Evolutionary conservation across 148 eudicot species (phyloP).

Genomic region (Chenopodium album): DNA sequence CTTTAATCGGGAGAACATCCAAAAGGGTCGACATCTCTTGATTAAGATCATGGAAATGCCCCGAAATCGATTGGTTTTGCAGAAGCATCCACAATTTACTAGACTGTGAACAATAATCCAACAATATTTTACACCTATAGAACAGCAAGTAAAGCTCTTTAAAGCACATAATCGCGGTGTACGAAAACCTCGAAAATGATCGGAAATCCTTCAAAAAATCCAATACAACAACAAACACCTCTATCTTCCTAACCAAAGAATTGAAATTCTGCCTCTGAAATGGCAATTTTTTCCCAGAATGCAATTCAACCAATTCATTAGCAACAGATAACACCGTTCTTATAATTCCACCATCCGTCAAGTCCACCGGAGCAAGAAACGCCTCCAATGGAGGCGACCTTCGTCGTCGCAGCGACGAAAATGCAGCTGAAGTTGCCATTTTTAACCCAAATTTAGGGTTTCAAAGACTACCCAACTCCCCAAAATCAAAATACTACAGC

Average conservation of each 20-base stretch:
- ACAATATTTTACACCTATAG: conserved; percentile 67
- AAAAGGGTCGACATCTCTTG: conserved; percentile 71
- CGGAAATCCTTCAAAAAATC: conserved; percentile 51
- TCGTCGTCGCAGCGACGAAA: conserved; percentile 64
- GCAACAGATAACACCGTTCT: conserved; percentile 48
- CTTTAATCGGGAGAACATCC: conserved; percentile 73
- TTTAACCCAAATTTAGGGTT: neutral
- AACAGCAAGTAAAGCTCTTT: conserved; percentile 75
- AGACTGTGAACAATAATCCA: conserved; percentile 64
- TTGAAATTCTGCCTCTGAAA: conserved; percentile 58
- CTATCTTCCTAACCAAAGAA: conserved; percentile 59
- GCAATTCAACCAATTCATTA: conserved; percentile 47
- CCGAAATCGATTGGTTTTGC: conserved; percentile 71
- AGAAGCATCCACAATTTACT: conserved; percentile 77
- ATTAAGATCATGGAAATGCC: conserved; percentile 82
- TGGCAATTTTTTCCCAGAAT: conserved; percentile 36
- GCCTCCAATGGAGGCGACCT: conserved; percentile 80
- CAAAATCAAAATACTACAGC: neutral
- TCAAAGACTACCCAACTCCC: neutral
- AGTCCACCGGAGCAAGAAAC: conserved; percentile 82
- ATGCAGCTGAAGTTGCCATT: conserved; percentile 78
- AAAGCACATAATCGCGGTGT: conserved; percentile 59
- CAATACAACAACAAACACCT: conserved; percentile 51
- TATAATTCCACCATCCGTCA: conserved; percentile 50
- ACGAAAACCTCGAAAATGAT: conserved; percentile 25